phyloP scores from a whole-genome alignment of 2,329 filamentous ascomycete genomes.

The Cercospora nicotianae region DNA sequence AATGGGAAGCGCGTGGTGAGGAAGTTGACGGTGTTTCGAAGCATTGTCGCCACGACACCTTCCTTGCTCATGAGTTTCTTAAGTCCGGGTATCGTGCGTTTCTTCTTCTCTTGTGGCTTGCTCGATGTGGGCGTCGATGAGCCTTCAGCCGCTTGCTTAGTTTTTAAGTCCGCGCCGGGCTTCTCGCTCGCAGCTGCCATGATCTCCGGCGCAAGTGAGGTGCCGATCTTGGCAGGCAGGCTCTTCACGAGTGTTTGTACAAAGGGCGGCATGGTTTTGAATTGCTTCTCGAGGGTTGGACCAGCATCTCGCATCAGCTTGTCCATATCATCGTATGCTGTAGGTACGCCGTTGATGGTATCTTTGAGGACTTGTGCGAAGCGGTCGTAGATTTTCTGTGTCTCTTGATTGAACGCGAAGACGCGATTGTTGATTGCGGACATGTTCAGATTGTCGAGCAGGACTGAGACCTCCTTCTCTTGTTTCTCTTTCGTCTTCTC shows the following conservation, averaged over 20 bases:
- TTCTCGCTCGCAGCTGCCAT: slow-evolving; percentile 79
- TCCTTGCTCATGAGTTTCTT: slow-evolving; percentile 82
- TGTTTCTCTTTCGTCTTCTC: slow-evolving; percentile 53
- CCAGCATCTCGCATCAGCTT: slow-evolving; percentile 64
- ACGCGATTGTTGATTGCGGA: slow-evolving; percentile 81
- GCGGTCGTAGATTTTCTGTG: slow-evolving; percentile 73
- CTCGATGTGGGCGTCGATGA: slow-evolving; percentile 43
- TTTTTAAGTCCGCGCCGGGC: slow-evolving; percentile 48
- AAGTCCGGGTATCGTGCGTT: slow-evolving; percentile 67
- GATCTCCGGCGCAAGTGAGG: slow-evolving; percentile 74
- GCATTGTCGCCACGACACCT: slow-evolving; percentile 77
- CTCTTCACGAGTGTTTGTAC: slow-evolving; percentile 84
- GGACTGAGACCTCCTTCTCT: slow-evolving; percentile 69
- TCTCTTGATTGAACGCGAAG: slow-evolving; percentile 80
- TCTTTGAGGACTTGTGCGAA: slow-evolving; percentile 94
- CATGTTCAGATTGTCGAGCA: slow-evolving; percentile 83
- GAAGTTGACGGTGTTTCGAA: slow-evolving; percentile 88
- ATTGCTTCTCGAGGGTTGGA: slow-evolving; percentile 63
- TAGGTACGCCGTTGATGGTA: slow-evolving; percentile 86
- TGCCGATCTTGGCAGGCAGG: slow-evolving; percentile 78
- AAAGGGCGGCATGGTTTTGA: slow-evolving; percentile 68
- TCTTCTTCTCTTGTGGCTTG: slow-evolving; percentile 37
- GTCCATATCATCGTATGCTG: slow-evolving; percentile 87
- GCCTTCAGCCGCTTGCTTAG: slow-evolving; percentile 33
- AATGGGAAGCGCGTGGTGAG: slow-evolving; percentile 86